These are phyloP conservation scores for Fusarium coicis DNA, from an alignment of 2,329 filamentous ascomycete genomes.

Conservation along the genomic window DNA sequence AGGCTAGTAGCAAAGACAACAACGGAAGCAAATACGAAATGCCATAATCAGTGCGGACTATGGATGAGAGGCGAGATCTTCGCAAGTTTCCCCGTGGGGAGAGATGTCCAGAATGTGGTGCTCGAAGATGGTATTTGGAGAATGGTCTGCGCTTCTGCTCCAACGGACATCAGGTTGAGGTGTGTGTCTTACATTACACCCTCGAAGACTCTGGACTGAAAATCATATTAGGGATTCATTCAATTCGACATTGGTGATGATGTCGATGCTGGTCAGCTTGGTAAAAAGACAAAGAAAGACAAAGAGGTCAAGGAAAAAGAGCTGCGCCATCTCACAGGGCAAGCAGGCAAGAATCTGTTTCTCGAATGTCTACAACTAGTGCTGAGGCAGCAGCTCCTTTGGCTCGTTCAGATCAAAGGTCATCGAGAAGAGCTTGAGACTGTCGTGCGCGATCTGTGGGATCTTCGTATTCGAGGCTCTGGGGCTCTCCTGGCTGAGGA, in stretches of 20 bases:
- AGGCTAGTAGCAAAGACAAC: neutral
- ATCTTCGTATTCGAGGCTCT: constrained; percentile 68
- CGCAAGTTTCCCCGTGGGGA: constrained; percentile 64
- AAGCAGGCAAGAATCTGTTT: constrained; percentile 79
- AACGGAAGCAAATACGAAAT: neutral
- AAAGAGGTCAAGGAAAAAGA: constrained; percentile 66
- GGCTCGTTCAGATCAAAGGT: constrained; percentile 73
- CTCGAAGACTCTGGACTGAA: neutral
- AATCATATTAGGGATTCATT: constrained; percentile 58
- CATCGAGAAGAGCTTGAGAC: constrained; percentile 80
- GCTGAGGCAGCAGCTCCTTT: constrained; percentile 81
- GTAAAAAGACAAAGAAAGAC: constrained; percentile 65
- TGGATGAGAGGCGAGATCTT: constrained; percentile 57
- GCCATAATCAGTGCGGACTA: constrained; percentile 36
- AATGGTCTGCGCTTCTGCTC: constrained; percentile 83
- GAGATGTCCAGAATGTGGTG: constrained; percentile 73
- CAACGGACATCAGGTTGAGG: constrained; percentile 83
- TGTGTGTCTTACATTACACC: constrained; percentile 45
- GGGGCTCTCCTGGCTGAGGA: constrained; percentile 50
- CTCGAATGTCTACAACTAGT: constrained; percentile 87
- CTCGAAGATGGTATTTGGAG: constrained; percentile 76
- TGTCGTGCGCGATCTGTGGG: constrained; percentile 87
- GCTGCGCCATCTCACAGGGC: constrained; percentile 69
- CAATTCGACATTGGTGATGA: constrained; percentile 72
- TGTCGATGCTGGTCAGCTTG: constrained; percentile 73